These are phyloP conservation scores for Penicillium fuscoglaucum DNA, from an alignment of 2,329 filamentous ascomycete genomes.

Conservation along the genomic window DNA sequence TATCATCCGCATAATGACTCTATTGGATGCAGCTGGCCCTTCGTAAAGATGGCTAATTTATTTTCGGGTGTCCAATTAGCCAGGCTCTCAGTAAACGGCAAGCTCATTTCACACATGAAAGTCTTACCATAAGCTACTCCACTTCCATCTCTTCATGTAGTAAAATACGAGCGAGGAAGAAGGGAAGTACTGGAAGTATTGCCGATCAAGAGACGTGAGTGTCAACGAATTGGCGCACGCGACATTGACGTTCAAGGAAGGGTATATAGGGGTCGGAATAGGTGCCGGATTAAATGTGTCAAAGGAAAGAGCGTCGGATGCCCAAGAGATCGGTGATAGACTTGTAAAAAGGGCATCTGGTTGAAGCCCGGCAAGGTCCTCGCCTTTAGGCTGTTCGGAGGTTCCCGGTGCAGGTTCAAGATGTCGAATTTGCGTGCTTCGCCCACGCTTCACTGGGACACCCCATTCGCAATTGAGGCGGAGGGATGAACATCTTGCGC, in stretches of 20 bases:
- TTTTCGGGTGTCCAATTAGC: neutral
- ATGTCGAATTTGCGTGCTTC: conserved; percentile 26
- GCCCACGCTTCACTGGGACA: conserved; percentile 31
- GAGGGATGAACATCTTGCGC: conserved; percentile 34
- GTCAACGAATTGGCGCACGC: conserved; percentile 38
- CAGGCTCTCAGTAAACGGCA: neutral
- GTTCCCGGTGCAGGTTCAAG: conserved; percentile 27
- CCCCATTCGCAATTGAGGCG: conserved; percentile 39
- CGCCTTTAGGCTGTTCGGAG: conserved; percentile 13
- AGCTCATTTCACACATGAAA: neutral
- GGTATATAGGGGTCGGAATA: conserved; percentile 28
- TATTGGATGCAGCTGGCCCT: conserved; percentile 36
- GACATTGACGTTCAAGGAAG: conserved; percentile 23
- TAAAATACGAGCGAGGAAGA: conserved; percentile 37
- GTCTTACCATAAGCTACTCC: conserved; percentile 37
- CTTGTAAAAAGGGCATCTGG: conserved; percentile 13
- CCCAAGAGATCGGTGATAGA: conserved; percentile 23
- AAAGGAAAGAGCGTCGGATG: conserved; percentile 15
- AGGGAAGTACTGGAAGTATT: conserved; percentile 38
- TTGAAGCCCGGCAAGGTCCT: conserved; percentile 11
- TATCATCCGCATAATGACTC: conserved; percentile 45
- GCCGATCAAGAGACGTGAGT: conserved; percentile 36
- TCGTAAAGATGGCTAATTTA: conserved; percentile 32
- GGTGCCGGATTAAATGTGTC: conserved; percentile 19
- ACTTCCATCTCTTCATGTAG: conserved; percentile 42